Evolutionary conservation across 2,329 filamentous ascomycete genomes (phyloP).

Genomic region (Pleoardoris graminearum): DNA sequence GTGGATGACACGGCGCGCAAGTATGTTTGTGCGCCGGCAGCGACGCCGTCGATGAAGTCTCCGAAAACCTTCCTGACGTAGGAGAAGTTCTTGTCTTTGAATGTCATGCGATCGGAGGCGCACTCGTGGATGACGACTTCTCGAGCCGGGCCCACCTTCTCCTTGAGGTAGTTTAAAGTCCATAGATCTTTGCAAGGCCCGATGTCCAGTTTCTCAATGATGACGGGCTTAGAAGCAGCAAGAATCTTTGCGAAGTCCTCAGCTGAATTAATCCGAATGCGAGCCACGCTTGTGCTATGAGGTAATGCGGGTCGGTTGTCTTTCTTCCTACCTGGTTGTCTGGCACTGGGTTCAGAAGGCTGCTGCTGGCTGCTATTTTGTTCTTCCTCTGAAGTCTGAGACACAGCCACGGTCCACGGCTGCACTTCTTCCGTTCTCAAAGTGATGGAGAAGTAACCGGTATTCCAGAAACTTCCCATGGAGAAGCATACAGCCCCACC

Average conservation of each 20-base stretch:
- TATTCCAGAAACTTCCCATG: constrained; percentile 84
- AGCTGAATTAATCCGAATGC: constrained; percentile 56
- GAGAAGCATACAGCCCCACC: constrained; percentile 89
- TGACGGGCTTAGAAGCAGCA: constrained; percentile 60
- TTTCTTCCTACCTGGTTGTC: constrained; percentile 18
- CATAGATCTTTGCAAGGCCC: constrained; percentile 70
- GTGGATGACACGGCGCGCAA: constrained; percentile 74
- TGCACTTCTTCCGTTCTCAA: constrained; percentile 16
- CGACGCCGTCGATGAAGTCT: constrained; percentile 64
- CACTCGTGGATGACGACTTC: constrained; percentile 77
- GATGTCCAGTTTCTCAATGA: constrained; percentile 68
- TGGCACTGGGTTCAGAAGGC: constrained; percentile 11
- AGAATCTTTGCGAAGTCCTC: constrained; percentile 66
- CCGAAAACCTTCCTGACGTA: constrained; percentile 72
- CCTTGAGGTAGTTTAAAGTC: constrained; percentile 69
- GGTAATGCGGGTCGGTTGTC: constrained; percentile 9
- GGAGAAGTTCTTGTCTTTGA: constrained; percentile 79
- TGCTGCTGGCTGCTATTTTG: constrained; percentile 5
- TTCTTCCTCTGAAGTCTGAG: neutral
- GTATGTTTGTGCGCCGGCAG: constrained; percentile 67
- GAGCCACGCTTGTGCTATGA: constrained; percentile 50
- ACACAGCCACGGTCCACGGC: constrained; percentile 20
- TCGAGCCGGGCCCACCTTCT: constrained; percentile 44
- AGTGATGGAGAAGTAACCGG: constrained; percentile 29
- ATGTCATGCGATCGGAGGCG: constrained; percentile 70